Evolutionary conservation across 345 rosid species (phyloP).

Genomic region (Conringia planisiliqua): DNA sequence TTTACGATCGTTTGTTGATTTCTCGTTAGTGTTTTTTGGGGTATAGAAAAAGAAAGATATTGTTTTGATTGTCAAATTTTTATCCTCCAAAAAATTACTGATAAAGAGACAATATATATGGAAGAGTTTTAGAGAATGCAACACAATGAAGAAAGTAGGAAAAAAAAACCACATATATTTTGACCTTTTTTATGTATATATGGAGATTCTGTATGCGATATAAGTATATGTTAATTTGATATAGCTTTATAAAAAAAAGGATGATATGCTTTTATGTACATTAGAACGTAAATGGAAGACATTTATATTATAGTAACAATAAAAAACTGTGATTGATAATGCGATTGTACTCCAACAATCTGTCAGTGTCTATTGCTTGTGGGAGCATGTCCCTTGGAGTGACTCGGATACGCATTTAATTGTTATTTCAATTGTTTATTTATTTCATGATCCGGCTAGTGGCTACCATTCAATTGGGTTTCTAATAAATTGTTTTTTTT

Average conservation of each 20-base stretch:
- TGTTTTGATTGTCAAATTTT: not conserved
- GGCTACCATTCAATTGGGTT: conserved; percentile 16
- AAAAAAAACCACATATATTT: too few relatives aligned
- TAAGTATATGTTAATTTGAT: not conserved
- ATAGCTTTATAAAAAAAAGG: too few relatives aligned
- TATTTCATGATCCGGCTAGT: conserved; percentile 5
- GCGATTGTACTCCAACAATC: conserved; percentile 33
- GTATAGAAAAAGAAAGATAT: not conserved
- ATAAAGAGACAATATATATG: not conserved
- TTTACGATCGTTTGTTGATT: not conserved
- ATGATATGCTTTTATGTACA: not conserved
- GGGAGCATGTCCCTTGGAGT: conserved; percentile 41
- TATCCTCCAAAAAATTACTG: not conserved
- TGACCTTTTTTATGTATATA: not conserved
- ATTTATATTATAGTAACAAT: not conserved
- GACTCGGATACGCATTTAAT: conserved; percentile 35
- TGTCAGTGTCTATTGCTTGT: conserved; percentile 35
- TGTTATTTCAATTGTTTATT: conserved; percentile 9
- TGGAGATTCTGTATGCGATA: not conserved
- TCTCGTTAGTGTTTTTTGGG: not conserved
- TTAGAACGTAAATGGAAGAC: not conserved
- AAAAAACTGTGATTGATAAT: conserved; percentile 21
- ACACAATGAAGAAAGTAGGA: not conserved
- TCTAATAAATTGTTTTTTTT: not conserved
- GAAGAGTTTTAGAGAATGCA: not conserved